phyloP scores from a whole-genome alignment of 306 rosid species.

The Citrullus amarus region DNA sequence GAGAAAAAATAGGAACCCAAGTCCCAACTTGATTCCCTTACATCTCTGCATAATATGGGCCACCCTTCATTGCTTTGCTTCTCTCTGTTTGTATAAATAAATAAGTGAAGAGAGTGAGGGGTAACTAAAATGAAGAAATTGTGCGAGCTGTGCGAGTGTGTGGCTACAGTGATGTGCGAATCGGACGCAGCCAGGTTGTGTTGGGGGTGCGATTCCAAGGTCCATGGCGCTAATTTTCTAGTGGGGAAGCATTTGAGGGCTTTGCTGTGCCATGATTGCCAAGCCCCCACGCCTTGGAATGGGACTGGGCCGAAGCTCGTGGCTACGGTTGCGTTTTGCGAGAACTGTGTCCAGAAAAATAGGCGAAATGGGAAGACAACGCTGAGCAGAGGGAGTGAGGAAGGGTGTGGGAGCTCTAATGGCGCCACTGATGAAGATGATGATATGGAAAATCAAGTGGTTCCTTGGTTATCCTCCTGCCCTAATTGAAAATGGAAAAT shows the following conservation, averaged over 20 bases:
- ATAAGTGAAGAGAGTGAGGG: no score
- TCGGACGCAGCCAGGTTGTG: constrained; percentile 66
- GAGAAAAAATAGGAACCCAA: background rate
- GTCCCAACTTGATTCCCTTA: background rate
- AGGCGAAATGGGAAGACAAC: background rate
- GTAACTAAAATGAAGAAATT: constrained; percentile 23
- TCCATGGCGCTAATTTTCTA: constrained; percentile 62
- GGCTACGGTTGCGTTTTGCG: constrained; percentile 53
- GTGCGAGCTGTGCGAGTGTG: constrained; percentile 51
- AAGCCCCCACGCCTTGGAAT: constrained; percentile 53
- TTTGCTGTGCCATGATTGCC: constrained; percentile 68
- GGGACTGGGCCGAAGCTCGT: constrained; percentile 58
- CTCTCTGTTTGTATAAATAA: background rate
- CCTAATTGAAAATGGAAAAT: background rate
- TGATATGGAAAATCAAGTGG: constrained; percentile 57
- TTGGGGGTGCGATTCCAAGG: constrained; percentile 68
- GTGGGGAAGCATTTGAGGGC: constrained; percentile 51
- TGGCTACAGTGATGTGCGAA: constrained; percentile 49
- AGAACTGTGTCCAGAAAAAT: constrained; percentile 15
- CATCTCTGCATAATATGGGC: background rate
- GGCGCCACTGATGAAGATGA: background rate
- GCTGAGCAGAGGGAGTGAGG: background rate
- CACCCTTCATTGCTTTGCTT: no score
- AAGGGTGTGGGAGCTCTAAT: constrained; percentile 18
- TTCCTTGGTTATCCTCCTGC: constrained; percentile 43